Evolutionary conservation across 75 land plant genomes (phyloP).

Genomic region (Chamaecyparis obtusa): DNA sequence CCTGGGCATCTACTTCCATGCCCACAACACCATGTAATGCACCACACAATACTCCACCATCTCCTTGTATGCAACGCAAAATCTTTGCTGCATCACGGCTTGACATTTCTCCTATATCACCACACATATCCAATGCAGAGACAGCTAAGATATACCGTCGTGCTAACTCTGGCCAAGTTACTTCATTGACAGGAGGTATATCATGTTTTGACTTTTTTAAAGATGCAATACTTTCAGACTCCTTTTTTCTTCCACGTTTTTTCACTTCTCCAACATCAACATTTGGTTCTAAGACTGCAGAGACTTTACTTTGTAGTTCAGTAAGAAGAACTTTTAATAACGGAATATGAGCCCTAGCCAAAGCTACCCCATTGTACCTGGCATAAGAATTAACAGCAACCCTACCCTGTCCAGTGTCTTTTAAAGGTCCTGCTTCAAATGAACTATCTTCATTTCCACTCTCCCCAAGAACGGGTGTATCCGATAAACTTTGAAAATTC

Average conservation of each 20-base stretch:
- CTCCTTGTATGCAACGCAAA: conserved; percentile 89
- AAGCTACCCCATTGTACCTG: conserved; percentile 42
- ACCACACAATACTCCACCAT: conserved; percentile 92
- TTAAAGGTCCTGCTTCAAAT: conserved; percentile 21
- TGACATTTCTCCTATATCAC: conserved; percentile 51
- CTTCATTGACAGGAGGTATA: conserved; percentile 69
- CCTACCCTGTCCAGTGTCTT: conserved; percentile 31
- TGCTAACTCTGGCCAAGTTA: conserved; percentile 95
- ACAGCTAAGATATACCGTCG: conserved; percentile 72
- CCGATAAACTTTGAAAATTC: conserved; percentile 9
- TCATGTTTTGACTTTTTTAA: conserved; percentile 45
- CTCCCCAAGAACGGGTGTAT: background rate
- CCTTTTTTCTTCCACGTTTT: conserved; percentile 73
- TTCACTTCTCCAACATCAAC: conserved; percentile 66
- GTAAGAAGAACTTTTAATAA: conserved; percentile 60
- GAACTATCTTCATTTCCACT: conserved; percentile 22
- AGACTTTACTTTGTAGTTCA: conserved; percentile 67
- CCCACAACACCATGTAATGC: conserved; percentile 81
- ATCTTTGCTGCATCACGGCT: conserved; percentile 63
- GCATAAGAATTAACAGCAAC: conserved; percentile 29
- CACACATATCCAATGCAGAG: conserved; percentile 48
- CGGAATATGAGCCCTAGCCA: conserved; percentile 59
- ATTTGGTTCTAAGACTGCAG: conserved; percentile 53
- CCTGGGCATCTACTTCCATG: conserved; percentile 93
- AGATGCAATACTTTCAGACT: conserved; percentile 45